Percentiles rank a stretch among this genome's conserved stretches.
phyloP scores from a whole-genome alignment of 805 yeast species.

The Starmerella tilneyi region DNA sequence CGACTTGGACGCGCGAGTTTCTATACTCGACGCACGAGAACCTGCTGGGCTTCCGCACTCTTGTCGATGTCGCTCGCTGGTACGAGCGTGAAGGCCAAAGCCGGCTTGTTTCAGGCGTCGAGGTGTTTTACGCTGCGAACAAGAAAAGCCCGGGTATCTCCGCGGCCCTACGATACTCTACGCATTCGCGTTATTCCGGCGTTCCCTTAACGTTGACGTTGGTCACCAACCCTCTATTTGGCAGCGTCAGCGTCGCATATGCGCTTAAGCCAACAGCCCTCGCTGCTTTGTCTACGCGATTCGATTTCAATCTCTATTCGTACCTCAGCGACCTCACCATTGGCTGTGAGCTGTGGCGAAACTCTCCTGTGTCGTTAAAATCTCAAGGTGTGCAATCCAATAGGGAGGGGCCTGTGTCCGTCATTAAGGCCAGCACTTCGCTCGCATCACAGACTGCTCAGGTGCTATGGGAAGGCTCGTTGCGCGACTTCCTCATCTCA shows the following conservation, averaged over 20 bases:
- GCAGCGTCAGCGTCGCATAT: constrained; percentile 79
- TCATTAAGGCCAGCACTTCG: constrained; percentile 63
- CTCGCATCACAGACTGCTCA: constrained; percentile 51
- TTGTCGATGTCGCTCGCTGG: constrained; percentile 51
- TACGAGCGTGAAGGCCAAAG: constrained; percentile 32
- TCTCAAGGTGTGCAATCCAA: constrained; percentile 3
- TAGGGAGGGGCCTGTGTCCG: constrained; percentile 37
- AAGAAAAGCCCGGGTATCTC: constrained; percentile 85
- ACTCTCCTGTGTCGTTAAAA: constrained; percentile 25
- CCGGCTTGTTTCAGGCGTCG: constrained; percentile 66
- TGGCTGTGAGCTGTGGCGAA: constrained; percentile 76
- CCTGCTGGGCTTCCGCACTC: constrained; percentile 65
- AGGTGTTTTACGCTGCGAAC: constrained; percentile 75
- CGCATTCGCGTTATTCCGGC: constrained; percentile 76
- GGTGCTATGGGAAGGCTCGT: constrained; percentile 79
- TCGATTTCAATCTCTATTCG: constrained; percentile 83
- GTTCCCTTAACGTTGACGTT: constrained; percentile 82
- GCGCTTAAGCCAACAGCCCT: constrained; percentile 63
- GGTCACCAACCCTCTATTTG: constrained; percentile 79
- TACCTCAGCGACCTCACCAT: constrained; percentile 76
- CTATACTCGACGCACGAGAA: constrained; percentile 78
- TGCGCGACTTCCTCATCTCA: constrained; percentile 65
- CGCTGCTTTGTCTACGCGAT: constrained; percentile 70
- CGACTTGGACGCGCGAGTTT: constrained; percentile 58
- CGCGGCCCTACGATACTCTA: constrained; percentile 71